These are phyloP conservation scores for Sporobolomyces pararoseus DNA, from an alignment of 768 basidiomycete genomes.

Conservation along the genomic window DNA sequence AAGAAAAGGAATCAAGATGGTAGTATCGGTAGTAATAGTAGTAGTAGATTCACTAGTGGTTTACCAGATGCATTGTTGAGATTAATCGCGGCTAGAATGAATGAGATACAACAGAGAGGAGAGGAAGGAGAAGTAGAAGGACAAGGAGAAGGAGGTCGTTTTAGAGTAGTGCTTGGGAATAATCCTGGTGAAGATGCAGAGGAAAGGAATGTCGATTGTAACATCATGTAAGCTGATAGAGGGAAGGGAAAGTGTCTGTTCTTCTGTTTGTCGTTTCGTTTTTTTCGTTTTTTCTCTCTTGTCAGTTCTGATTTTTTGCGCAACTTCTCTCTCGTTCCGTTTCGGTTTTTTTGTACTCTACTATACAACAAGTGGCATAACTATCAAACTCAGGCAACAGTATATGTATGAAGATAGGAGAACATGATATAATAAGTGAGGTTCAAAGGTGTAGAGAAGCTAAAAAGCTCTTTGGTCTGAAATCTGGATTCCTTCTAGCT, in stretches of 20 bases:
- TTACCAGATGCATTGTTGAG: slow-evolving; percentile 1
- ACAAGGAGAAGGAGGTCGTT: not conserved
- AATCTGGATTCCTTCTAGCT: not conserved
- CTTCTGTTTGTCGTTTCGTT: not conserved
- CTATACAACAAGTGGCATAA: no score
- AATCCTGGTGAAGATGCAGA: not conserved
- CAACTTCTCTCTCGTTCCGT: no score
- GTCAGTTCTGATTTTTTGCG: no score
- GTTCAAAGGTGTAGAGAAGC: slow-evolving; percentile 2
- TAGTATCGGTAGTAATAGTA: no score
- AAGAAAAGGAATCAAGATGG: not conserved
- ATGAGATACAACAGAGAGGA: no score
- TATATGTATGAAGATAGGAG: no score
- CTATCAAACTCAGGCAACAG: no score
- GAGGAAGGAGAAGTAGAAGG: not conserved
- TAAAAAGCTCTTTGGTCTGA: no score
- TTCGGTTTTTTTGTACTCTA: no score
- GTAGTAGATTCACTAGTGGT: not conserved
- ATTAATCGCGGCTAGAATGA: slow-evolving; percentile 8
- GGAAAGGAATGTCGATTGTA: slow-evolving; percentile 1
- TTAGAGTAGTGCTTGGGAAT: not conserved
- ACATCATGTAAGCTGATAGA: slow-evolving; percentile 4
- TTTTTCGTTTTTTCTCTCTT: not conserved
- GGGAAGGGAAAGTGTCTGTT: not conserved
- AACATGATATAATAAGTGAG: not conserved